phyloP scores from a whole-genome alignment of 2,329 filamentous ascomycete species.

The Xylaria arbuscula region DNA sequence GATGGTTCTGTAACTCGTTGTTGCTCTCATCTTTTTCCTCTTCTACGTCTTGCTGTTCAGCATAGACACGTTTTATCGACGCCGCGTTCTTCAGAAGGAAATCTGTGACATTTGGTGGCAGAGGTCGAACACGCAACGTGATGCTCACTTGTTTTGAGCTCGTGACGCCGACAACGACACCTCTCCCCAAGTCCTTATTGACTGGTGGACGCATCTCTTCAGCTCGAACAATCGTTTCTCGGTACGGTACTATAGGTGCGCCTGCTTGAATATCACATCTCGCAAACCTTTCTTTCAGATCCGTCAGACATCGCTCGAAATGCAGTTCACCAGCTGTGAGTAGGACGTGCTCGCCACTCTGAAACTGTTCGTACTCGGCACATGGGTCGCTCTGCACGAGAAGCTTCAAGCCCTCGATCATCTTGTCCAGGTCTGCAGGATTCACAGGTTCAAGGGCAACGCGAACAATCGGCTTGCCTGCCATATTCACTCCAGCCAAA shows the following conservation, averaged over 20 bases:
- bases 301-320: conserved; percentile 91
- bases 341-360: conserved; percentile 94
- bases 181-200: conserved; percentile 87
- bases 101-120: conserved; percentile 82
- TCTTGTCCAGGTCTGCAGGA: conserved; percentile 90
- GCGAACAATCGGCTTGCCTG: conserved; percentile 90
- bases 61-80: conserved; percentile 82
- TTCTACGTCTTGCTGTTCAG: conserved; percentile 70
- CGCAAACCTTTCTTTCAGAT: conserved; percentile 91
- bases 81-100: conserved; percentile 84
- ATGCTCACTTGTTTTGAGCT: conserved; percentile 88
- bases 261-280: conserved; percentile 95
- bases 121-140: conserved; percentile 78
- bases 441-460: conserved; percentile 95
- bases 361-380: conserved; percentile 92
- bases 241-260: conserved; percentile 93
- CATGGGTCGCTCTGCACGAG: conserved; percentile 96
- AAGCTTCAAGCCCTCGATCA: conserved; percentile 87
- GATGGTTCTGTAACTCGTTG: conserved; percentile 53
- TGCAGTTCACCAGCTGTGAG: conserved; percentile 94
- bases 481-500: conserved; percentile 83
- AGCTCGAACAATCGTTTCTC: conserved; percentile 87
- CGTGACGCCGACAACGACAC: conserved; percentile 78
- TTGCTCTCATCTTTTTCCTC: conserved; percentile 53
- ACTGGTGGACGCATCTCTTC: conserved; percentile 92